Base-by-base conservation (phyloP, 2,329 filamentous ascomycete genomes). In the Gyromitra esculenta region DNA sequence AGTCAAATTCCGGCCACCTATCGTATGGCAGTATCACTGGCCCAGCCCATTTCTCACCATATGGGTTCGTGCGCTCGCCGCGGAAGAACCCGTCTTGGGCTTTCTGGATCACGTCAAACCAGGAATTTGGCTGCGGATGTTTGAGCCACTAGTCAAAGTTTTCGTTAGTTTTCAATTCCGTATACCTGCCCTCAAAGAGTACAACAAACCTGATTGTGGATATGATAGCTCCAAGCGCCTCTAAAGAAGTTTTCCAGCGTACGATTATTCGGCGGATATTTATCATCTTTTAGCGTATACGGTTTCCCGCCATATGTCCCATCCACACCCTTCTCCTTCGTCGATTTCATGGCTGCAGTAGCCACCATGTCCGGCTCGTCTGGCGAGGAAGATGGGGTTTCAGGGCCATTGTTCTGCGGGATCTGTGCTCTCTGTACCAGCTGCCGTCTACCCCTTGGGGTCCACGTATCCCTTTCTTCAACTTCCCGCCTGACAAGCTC, bases 161-260 rank as follows among this genome's bases (percentile, higher is more conserved):
- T 18, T 39, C 57, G 63, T 67, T 66, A 77, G 54, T 15, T 21
- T 62, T 63, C n/a, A 13, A 57, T 43, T 21, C 35, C 35, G 4
- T 21, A 63, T 25, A 37, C 11, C 31, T 56, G 54, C 35, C 56
- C 39, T 25, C n/a, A n/a, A 6, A 13, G 6, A 31, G 43, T 39
- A 11, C 67, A 77, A 81, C 85, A 82, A 82, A 87, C 86, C 83
- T 87, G 87, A 78, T 88, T 88, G 80, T 88, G 87, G 75, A 88
- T 85, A 80, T 88, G 87, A 80, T 88, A 88, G 37, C 86, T 88
- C 86, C 86, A 88, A 25, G 86, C 85, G 0, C 87, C 87, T 5
- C 85, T 83, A 82, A 88, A 88, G 82, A 88, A 88, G 79, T 88
- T 86, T 80, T 87, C 85, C 62, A 88, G 73, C 0, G 86, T 88